Evolutionary conservation across 192 early-diverging fungal species (phyloP).

Genomic region (Coemansia nantahalensis): DNA sequence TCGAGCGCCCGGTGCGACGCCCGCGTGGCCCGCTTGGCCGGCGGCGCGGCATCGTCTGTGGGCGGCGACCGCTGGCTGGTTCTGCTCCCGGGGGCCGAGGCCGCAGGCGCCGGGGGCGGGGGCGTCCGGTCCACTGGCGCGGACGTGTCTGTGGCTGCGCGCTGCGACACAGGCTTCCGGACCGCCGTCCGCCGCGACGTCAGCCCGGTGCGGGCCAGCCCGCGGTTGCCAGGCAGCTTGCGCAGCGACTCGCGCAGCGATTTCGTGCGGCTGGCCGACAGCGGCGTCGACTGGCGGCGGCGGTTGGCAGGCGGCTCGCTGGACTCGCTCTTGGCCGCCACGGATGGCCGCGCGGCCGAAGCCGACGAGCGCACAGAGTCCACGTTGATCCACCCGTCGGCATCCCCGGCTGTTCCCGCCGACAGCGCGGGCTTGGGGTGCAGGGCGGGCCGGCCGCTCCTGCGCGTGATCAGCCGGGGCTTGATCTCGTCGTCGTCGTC

Average conservation of each 20-base stretch:
- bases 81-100: neutral
- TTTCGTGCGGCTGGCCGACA: neutral
- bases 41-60: neutral
- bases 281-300: neutral
- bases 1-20: too few relatives aligned
- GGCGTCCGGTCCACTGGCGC: neutral
- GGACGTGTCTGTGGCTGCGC: neutral
- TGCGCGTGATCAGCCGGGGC: neutral
- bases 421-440: neutral
- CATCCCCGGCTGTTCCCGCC: neutral
- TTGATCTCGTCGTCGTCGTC: neutral
- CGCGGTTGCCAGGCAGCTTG: conserved; percentile 28
- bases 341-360: too few relatives aligned
- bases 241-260: conserved; percentile 32
- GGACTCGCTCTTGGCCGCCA: neutral
- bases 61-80: neutral
- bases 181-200: conserved; percentile 13
- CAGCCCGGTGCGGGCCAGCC: conserved; percentile 22
- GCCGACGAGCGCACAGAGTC: conserved; percentile 1
- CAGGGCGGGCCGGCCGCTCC: neutral
- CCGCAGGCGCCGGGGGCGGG: neutral
- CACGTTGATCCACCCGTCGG: conserved; percentile 20
- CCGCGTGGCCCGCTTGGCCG: neutral
- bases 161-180: neutral
- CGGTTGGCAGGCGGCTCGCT: neutral